A percentile compares a stretch with the other conserved stretches of the same genome.
phyloP scores from a whole-genome alignment of 768 basidiomycete species.

The Favolaschia claudopus region DNA sequence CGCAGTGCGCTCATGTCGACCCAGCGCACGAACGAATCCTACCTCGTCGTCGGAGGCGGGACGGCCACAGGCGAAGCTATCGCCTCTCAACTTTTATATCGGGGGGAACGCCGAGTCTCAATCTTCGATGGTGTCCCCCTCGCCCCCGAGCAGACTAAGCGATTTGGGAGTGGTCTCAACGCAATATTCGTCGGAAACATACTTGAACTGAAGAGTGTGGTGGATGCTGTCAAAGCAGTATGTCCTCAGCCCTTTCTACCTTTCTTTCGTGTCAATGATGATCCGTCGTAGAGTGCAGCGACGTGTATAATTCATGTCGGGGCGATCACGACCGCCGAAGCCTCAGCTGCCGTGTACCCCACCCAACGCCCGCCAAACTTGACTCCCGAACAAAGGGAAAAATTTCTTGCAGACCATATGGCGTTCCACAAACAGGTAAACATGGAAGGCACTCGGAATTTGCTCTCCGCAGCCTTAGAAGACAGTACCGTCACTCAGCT shows the following conservation, averaged over 20 bases:
- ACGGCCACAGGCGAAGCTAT: conserved; percentile 54
- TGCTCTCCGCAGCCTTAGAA: not conserved
- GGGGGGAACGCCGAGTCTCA: conserved; percentile 48
- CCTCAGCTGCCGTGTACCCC: conserved; percentile 38
- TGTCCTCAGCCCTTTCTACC: conserved; percentile 15
- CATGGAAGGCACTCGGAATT: conserved; percentile 9
- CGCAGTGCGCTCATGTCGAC: too few relatives aligned
- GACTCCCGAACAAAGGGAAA: conserved; percentile 50
- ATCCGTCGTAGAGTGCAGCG: conserved; percentile 37
- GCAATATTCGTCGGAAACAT: conserved; percentile 58
- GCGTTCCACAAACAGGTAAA: not conserved
- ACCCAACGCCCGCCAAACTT: not conserved
- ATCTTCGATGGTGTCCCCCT: conserved; percentile 54
- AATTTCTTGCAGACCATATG: not conserved
- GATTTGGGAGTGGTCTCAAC: conserved; percentile 30
- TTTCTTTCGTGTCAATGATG: not conserved
- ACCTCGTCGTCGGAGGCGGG: conserved; percentile 58
- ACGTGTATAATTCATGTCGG: conserved; percentile 62
- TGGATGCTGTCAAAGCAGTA: conserved; percentile 46
- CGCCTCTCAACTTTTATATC: conserved; percentile 48
- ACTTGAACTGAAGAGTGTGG: conserved; percentile 46
- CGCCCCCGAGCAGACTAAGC: conserved; percentile 38
- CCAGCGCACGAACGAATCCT: conserved; percentile 36
- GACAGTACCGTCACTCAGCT: conserved; percentile 2
- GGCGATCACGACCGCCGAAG: conserved; percentile 46